Conservation (phyloP, 495 filamentous ascomycete species). For the Venustampulla echinocandica region DNA sequence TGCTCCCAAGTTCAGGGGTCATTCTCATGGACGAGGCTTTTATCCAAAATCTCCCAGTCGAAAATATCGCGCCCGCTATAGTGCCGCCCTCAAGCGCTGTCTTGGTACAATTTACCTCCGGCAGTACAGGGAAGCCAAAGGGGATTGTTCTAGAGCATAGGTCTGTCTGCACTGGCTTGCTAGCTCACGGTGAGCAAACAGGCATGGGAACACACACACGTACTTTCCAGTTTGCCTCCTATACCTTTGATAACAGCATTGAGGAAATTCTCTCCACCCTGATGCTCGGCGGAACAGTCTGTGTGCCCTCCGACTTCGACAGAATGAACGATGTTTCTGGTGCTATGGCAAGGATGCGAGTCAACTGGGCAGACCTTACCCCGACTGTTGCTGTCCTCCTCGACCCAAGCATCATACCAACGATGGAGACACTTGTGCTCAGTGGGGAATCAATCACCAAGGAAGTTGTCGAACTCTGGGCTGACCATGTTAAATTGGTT, state of each 20-base stretch:
- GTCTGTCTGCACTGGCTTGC: constrained; percentile 24
- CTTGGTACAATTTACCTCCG: constrained; percentile 50
- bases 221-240: constrained; percentile 43
- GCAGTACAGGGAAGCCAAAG: constrained; percentile 46
- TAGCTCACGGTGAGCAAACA: background rate
- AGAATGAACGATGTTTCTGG: constrained; percentile 27
- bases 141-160: constrained; percentile 35
- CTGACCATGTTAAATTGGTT: constrained; percentile 36
- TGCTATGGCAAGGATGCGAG: constrained; percentile 18
- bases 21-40: background rate
- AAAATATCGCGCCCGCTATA: background rate
- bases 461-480: constrained; percentile 42
- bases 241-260: constrained; percentile 50
- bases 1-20: background rate
- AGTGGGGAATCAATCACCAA: constrained; percentile 13
- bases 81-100: constrained; percentile 17
- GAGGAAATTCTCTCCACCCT: constrained; percentile 46
- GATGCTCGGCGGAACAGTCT: constrained; percentile 50
- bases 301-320: constrained; percentile 52
- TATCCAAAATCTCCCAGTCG: background rate
- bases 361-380: constrained; percentile 20
- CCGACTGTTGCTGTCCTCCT: constrained; percentile 17
- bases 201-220: background rate
- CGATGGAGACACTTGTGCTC: constrained; percentile 30
- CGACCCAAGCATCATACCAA: constrained; percentile 24